A percentile compares a stretch with the other conserved stretches of the same genome.
phyloP scores from a whole-genome alignment of 176 grass and related monocot genomes.

The Miscanthus lutarioriparius region DNA sequence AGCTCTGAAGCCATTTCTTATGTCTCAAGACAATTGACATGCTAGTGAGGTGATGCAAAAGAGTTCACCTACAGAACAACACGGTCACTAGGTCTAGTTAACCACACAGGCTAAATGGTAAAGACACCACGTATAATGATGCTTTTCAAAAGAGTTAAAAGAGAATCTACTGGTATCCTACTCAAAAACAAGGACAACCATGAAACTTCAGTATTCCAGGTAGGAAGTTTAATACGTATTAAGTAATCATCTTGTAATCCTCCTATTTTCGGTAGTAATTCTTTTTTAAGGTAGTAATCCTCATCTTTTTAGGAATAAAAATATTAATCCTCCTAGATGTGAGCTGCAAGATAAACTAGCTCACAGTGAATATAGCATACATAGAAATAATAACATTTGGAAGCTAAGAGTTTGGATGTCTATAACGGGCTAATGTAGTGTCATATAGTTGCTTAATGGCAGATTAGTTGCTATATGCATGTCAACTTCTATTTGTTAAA shows the following conservation, averaged over 20 bases:
- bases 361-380: not conserved
- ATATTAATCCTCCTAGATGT: slow-evolving; percentile 15
- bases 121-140: not conserved
- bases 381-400: not conserved
- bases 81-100: not conserved
- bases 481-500: not conserved
- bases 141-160: not conserved
- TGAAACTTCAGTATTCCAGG: not conserved
- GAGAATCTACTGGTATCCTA: not conserved
- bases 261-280: not conserved
- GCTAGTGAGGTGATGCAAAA: not conserved
- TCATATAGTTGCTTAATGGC: not conserved
- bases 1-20: not conserved
- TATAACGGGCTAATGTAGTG: not conserved
- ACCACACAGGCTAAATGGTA: not conserved
- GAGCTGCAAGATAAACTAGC: not conserved
- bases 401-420: not conserved
- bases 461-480: not conserved
- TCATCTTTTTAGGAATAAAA: not conserved
- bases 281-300: not conserved
- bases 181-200: not conserved
- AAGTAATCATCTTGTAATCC: not conserved
- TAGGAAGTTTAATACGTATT: not conserved
- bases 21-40: not conserved
- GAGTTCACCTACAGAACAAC: not conserved